Conservation (phyloP, 805 yeast species). For the Wickerhamomyces alni region DNA sequence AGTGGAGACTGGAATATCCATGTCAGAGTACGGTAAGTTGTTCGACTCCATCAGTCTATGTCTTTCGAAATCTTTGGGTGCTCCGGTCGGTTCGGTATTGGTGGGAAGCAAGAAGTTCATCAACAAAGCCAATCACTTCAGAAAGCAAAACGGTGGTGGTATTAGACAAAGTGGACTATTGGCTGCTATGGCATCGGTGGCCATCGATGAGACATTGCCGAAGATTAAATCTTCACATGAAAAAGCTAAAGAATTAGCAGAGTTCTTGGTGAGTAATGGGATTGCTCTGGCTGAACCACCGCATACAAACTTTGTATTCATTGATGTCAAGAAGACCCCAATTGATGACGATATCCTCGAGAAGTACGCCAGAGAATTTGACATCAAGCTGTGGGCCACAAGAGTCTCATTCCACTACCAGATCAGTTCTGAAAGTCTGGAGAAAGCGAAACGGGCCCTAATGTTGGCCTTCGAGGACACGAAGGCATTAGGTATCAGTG, state of each 20-base stretch:
- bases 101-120: slow-evolving; percentile 62
- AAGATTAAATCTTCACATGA: slow-evolving; percentile 41
- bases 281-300: slow-evolving; percentile 66
- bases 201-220: slow-evolving; percentile 64
- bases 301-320: slow-evolving; percentile 77
- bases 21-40: slow-evolving; percentile 63
- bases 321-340: slow-evolving; percentile 42
- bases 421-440: slow-evolving; percentile 47
- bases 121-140: slow-evolving; percentile 72
- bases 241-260: slow-evolving; percentile 44
- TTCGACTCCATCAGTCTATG: slow-evolving; percentile 91
- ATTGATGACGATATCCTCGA: slow-evolving; percentile 53
- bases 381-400: slow-evolving; percentile 61
- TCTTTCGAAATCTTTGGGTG: slow-evolving; percentile 84
- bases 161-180: slow-evolving; percentile 83
- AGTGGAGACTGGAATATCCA: slow-evolving; percentile 47
- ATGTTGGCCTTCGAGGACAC: slow-evolving; percentile 53
- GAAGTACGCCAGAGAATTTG: slow-evolving; percentile 50
- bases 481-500: slow-evolving; percentile 8
- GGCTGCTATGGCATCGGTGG: slow-evolving; percentile 73
- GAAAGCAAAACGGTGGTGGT: slow-evolving; percentile 92
- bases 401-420: slow-evolving; percentile 81
- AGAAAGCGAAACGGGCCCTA: slow-evolving; percentile 50
- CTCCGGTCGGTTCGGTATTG: slow-evolving; percentile 86
- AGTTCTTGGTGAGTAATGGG: slow-evolving; percentile 45